Evolutionary conservation across 495 filamentous ascomycete species (phyloP).

Genomic region (Hypoxylon crocopeplum): DNA sequence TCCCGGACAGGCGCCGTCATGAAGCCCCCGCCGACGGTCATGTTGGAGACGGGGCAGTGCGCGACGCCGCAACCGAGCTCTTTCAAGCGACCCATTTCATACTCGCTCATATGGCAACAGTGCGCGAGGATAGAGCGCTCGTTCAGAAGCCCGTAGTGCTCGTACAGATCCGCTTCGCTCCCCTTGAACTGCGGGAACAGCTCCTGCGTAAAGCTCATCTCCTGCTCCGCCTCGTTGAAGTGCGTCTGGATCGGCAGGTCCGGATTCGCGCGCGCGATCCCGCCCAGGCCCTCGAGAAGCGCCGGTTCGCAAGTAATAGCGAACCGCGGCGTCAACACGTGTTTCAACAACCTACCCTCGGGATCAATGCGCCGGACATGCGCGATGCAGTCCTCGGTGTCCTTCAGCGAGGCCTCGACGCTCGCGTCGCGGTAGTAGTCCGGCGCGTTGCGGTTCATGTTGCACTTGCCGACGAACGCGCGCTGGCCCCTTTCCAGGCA

Average conservation of each 20-base stretch:
- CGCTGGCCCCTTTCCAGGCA: conserved; percentile 65
- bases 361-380: conserved; percentile 54
- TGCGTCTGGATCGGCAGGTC: conserved; percentile 69
- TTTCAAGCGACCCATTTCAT: conserved; percentile 58
- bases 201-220: conserved; percentile 57
- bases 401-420: conserved; percentile 54
- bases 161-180: conserved; percentile 64
- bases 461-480: conserved; percentile 70
- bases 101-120: conserved; percentile 63
- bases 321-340: conserved; percentile 70
- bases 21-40: conserved; percentile 65
- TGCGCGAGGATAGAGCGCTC: conserved; percentile 68
- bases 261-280: conserved; percentile 55
- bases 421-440: conserved; percentile 63
- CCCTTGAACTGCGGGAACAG: conserved; percentile 59
- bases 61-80: conserved; percentile 62
- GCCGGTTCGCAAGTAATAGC: conserved; percentile 64
- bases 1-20: conserved; percentile 67
- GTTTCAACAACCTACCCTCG: conserved; percentile 53
- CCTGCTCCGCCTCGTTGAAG: conserved; percentile 66
- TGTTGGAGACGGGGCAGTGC: conserved; percentile 70
- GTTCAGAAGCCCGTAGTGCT: conserved; percentile 59
- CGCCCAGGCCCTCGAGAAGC: conserved; percentile 60
- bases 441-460: conserved; percentile 68
- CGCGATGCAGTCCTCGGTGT: conserved; percentile 61